Percentiles rank a stretch among this genome's conserved stretches.
These are phyloP conservation scores for Verticillium klebahnii DNA, from an alignment of 2,329 filamentous ascomycete genomes.

Conservation along the genomic window DNA sequence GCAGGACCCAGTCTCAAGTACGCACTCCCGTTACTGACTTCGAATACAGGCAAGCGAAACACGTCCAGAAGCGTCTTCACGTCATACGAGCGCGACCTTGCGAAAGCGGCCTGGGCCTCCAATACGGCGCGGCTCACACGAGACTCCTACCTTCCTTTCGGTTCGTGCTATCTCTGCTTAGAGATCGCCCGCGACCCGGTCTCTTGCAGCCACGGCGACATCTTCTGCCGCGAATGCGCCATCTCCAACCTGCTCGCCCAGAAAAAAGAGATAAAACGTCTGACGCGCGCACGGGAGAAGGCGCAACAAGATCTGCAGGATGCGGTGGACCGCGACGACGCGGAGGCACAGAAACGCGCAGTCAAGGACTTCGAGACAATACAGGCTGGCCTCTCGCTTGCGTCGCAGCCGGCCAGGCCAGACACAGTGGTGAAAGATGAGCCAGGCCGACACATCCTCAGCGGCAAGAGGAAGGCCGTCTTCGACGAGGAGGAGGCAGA, in stretches of 20 bases:
- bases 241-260: conserved; percentile 87
- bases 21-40: not conserved
- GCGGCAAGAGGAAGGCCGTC: conserved; percentile 71
- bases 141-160: conserved; percentile 90
- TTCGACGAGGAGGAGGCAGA: conserved; percentile 73
- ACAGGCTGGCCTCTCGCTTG: conserved; percentile 62
- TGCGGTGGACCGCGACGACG: conserved; percentile 55
- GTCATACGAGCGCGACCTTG: conserved; percentile 77
- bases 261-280: conserved; percentile 82
- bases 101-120: conserved; percentile 77
- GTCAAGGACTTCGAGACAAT: conserved; percentile 80
- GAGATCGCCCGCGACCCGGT: conserved; percentile 77
- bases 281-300: conserved; percentile 62
- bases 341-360: conserved; percentile 65
- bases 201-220: conserved; percentile 75
- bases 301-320: conserved; percentile 59
- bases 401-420: not conserved
- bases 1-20: conserved; percentile 8
- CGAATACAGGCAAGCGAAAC: conserved; percentile 68
- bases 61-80: conserved; percentile 93
- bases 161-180: conserved; percentile 83
- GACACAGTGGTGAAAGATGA: not conserved
- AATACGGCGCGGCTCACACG: conserved; percentile 79
- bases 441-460: not conserved
- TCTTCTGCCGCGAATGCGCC: conserved; percentile 95